Evolutionary conservation across 306 rosid species (phyloP), one percentile per base, ranked within the genome.

Genomic region (Cicer cuneatum): DNA sequence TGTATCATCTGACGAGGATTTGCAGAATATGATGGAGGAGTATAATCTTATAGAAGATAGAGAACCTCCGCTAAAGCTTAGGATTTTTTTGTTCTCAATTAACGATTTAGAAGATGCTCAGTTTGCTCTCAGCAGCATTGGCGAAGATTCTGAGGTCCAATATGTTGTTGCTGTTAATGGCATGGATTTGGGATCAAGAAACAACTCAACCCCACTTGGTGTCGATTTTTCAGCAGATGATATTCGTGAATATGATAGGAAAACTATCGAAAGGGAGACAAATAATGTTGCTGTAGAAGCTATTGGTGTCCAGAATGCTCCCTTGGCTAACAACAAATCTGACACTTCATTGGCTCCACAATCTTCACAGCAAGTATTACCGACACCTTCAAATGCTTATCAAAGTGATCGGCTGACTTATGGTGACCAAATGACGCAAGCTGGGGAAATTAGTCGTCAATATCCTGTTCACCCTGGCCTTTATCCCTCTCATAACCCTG

Each of bases 1-100:
- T n/a, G 92, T 91, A 65, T 83, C 94, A 16, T 86, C 82, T 80
- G 97, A 91, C 71, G 97, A 91, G 82, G 97, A 91, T 79, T 69
- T 91, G 65, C 90, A 81, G 81, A 91, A 91, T 77, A 91, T 91
- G 97, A 89, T 91, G 92, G 97, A 91, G 54, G 97, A 91, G 77
- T 91, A 83, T 59, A 73, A 48, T 51, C 74, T 75, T 64, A 43
- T 77, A 63, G 85, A 77, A 76, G 77, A 80, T 46, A 84, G 86
- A 71, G 82, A 72, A 18, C 85, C 84, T 15, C 70, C 86, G 21
- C 80, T 82, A 75, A 91, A 83, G 68, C 91, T 86, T 46, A 85
- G 97, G 80, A 78, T 89, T 83, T 91, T 91, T 73, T 78, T 91
- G 77, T 91, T 85, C 80, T 91, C 95, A 62, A 35, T 24, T 69